These are phyloP conservation scores for Datura wrightii DNA, from an alignment of 257 asterid species.

Conservation along the genomic window DNA sequence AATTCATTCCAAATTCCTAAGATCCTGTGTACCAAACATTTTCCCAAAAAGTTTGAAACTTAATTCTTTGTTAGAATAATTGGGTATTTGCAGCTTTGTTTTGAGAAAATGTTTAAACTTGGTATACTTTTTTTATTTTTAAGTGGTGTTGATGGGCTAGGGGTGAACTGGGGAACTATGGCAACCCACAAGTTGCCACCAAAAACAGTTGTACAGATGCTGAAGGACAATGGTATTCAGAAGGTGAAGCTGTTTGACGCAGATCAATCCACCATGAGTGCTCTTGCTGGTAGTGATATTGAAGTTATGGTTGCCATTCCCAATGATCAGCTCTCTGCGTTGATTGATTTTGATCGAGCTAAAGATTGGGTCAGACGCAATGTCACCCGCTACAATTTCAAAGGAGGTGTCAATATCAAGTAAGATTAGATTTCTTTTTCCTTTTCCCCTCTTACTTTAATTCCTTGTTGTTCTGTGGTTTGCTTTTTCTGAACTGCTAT, in stretches of 20 bases:
- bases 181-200: constrained; percentile 72
- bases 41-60: no score
- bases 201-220: constrained; percentile 62
- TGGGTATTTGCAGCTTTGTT: background rate
- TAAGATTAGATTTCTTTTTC: constrained; percentile 22
- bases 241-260: constrained; percentile 82
- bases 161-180: constrained; percentile 90
- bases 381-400: constrained; percentile 62
- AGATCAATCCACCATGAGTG: constrained; percentile 66
- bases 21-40: no score
- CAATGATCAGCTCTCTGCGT: constrained; percentile 65
- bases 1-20: no score
- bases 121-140: constrained; percentile 7
- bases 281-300: constrained; percentile 65
- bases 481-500: no score
- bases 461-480: background rate
- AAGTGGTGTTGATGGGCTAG: constrained; percentile 49
- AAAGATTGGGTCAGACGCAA: constrained; percentile 71
- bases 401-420: constrained; percentile 81
- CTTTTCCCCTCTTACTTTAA: no score
- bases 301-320: constrained; percentile 88
- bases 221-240: constrained; percentile 63
- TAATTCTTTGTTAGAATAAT: no score
- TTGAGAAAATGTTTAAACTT: background rate
- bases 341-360: constrained; percentile 63